Evolutionary conservation across 2,329 filamentous ascomycete species (phyloP).

Genomic region (Cladobotryum protrusum): DNA sequence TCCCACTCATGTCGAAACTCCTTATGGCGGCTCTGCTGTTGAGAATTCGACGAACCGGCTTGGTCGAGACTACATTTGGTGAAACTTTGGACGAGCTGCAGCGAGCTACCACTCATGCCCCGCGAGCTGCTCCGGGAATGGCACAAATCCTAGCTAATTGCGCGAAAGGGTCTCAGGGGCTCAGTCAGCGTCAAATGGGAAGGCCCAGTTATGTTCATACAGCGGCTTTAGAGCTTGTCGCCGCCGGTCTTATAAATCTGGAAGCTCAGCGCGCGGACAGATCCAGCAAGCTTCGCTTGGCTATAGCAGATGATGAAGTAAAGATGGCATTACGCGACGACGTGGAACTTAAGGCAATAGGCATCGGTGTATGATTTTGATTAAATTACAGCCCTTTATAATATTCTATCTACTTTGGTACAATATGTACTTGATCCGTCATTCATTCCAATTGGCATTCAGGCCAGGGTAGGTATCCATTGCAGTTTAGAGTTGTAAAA

Average conservation of each 20-base stretch:
- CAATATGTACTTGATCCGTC: too few species aligned
- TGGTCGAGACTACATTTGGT: constrained; percentile 80
- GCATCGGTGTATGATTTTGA: constrained; percentile 42
- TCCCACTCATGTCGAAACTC: constrained; percentile 78
- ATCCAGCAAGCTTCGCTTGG: constrained; percentile 78
- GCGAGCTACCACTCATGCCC: constrained; percentile 30
- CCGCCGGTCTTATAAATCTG: constrained; percentile 80
- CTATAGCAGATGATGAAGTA: constrained; percentile 86
- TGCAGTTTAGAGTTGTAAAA: background rate
- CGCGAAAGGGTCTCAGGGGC: constrained; percentile 21
- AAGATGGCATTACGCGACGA: constrained; percentile 84
- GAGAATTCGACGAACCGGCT: constrained; percentile 72
- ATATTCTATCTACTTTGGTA: background rate
- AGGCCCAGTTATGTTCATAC: constrained; percentile 47
- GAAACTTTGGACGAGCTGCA: constrained; percentile 77
- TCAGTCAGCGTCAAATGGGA: constrained; percentile 24
- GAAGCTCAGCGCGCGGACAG: constrained; percentile 77
- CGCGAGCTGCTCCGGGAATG: constrained; percentile 31
- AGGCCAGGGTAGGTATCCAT: too few species aligned
- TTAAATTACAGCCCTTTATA: background rate
- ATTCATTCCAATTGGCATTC: too few species aligned
- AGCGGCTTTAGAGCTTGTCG: constrained; percentile 76
- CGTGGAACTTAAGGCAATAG: constrained; percentile 74
- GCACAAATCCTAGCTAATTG: constrained; percentile 27
- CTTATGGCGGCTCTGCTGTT: constrained; percentile 78